Percentiles rank a stretch among this genome's conserved stretches.
phyloP scores from a whole-genome alignment of 2,329 filamentous ascomycete genomes.

The Trichoderma simmonsii region DNA sequence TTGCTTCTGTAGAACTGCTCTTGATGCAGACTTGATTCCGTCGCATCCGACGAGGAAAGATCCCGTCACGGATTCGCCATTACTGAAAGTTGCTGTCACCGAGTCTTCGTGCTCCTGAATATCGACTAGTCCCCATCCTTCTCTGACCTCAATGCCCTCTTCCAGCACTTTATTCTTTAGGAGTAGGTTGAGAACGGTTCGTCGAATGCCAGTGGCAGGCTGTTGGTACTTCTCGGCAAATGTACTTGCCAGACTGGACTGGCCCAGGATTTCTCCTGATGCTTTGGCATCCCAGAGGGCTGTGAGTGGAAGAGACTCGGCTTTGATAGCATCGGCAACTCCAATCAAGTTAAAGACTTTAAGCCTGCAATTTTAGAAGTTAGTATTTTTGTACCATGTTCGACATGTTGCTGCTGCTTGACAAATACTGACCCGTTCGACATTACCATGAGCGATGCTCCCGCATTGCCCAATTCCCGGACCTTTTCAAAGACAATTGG shows the following conservation, averaged over 20 bases:
- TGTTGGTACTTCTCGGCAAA: slow-evolving; percentile 24
- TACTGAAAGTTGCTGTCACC: slow-evolving; percentile 25
- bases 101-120: slow-evolving; percentile 23
- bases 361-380: not conserved
- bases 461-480: slow-evolving; percentile 24
- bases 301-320: slow-evolving; percentile 21
- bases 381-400: not conserved
- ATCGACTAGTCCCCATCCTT: slow-evolving; percentile 26
- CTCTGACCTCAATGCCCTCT: slow-evolving; percentile 23
- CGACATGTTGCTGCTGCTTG: not conserved
- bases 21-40: slow-evolving; percentile 24
- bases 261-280: slow-evolving; percentile 22
- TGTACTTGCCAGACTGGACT: slow-evolving; percentile 21
- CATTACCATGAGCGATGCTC: slow-evolving; percentile 28
- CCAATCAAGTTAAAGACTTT: slow-evolving; percentile 27
- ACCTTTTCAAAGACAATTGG: slow-evolving; percentile 29
- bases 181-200: slow-evolving; percentile 24
- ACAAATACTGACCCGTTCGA: slow-evolving; percentile 24
- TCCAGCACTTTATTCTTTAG: slow-evolving; percentile 21
- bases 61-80: slow-evolving; percentile 22
- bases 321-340: slow-evolving; percentile 16
- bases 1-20: slow-evolving; percentile 20
- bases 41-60: slow-evolving; percentile 27
- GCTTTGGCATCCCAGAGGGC: slow-evolving; percentile 23
- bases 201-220: slow-evolving; percentile 23